A percentile compares a stretch with the other conserved stretches of the same genome.
Conservation (phyloP, 768 basidiomycete species). For the Mycena filopes region DNA sequence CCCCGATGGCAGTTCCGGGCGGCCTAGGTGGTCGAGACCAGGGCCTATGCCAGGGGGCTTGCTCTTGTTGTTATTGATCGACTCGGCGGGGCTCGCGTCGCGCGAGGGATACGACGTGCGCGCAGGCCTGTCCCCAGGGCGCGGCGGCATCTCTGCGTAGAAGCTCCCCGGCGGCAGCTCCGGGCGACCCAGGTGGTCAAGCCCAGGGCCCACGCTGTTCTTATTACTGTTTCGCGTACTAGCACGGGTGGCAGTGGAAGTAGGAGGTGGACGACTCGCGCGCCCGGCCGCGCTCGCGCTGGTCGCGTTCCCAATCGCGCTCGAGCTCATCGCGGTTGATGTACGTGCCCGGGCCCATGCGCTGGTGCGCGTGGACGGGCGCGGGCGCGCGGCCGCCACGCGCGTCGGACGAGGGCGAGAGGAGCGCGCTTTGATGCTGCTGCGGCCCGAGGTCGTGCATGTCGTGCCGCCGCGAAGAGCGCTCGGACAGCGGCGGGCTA, state of each 20-base stretch:
- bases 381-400: constrained; percentile 43
- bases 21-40: too few species aligned
- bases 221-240: too few species aligned
- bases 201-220: too few species aligned
- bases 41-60: too few species aligned
- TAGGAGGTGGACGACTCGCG: constrained; percentile 47
- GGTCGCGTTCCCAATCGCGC: constrained; percentile 54
- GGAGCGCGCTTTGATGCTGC: constrained; percentile 43
- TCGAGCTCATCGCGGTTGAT: constrained; percentile 64
- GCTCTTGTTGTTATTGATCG: too few species aligned
- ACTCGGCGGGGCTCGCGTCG: too few species aligned
- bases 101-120: too few species aligned
- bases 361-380: constrained; percentile 73
- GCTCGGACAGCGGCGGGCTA: constrained; percentile 61
- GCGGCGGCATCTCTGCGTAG: too few species aligned
- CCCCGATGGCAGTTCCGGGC: too few species aligned
- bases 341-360: constrained; percentile 69
- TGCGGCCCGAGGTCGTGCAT: constrained; percentile 32
- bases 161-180: too few species aligned
- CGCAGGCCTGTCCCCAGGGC: neutral
- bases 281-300: constrained; percentile 46
- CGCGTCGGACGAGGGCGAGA: constrained; percentile 45
- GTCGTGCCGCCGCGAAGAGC: constrained; percentile 51
- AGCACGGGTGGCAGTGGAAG: too few species aligned
- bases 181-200: too few species aligned